Conservation (phyloP, 352 stramenopile genomes). For the Phytophthora lateralis region DNA sequence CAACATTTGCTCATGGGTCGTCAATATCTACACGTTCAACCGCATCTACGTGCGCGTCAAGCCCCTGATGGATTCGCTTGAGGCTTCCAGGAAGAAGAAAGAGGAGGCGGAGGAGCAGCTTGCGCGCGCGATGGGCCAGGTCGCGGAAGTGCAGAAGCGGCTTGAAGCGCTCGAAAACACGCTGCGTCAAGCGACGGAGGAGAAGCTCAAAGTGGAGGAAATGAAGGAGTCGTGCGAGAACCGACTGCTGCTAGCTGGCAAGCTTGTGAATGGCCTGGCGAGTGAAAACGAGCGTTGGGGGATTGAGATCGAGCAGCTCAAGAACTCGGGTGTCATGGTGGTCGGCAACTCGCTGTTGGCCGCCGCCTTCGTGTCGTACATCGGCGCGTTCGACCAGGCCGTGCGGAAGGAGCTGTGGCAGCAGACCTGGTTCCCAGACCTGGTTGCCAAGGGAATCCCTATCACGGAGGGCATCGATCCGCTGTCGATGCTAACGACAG, state of each 20-base stretch:
- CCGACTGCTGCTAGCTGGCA: constrained; percentile 92
- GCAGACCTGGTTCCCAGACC: constrained; percentile 87
- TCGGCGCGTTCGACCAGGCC: constrained; percentile 96
- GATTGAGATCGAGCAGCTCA: constrained; percentile 96
- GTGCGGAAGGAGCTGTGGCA: constrained; percentile 89
- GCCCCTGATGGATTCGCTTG: constrained; percentile 97
- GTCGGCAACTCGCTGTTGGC: constrained; percentile 97
- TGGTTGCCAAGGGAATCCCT: constrained; percentile 91
- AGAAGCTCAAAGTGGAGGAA: constrained; percentile 97
- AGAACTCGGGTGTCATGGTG: constrained; percentile 94
- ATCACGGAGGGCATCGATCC: constrained; percentile 96
- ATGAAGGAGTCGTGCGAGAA: constrained; percentile 94
- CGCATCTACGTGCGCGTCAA: constrained; percentile 99
- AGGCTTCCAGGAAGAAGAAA: constrained; percentile 94
- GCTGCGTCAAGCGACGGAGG: constrained; percentile 92
- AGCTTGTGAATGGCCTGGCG: constrained; percentile 95
- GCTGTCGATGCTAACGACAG: constrained; percentile 95
- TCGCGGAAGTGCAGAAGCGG: constrained; percentile 93
- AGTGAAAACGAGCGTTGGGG: constrained; percentile 98
- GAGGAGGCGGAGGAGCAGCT: constrained; percentile 93
- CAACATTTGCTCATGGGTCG: constrained; percentile 98
- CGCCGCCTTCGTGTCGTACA: constrained; percentile 97
- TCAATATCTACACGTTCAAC: constrained; percentile 99
- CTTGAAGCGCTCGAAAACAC: constrained; percentile 94
- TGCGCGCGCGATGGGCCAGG: constrained; percentile 90